Evolutionary conservation across 2,329 filamentous ascomycete genomes (phyloP).

Genomic region (Fusarium solani-melongenae): DNA sequence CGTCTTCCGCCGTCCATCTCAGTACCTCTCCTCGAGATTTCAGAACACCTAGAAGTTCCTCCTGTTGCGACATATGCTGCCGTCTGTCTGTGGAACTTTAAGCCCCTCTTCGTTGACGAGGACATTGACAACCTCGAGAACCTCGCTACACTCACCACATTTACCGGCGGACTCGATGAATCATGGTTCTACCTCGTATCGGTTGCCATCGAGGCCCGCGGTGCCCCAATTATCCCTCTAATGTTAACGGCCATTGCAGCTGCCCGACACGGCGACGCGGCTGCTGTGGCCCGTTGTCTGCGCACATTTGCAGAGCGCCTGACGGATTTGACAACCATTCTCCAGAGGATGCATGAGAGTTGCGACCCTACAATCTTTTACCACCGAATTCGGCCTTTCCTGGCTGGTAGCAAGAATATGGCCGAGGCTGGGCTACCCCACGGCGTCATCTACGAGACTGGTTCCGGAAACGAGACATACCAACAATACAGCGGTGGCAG

Average conservation of each 20-base stretch:
- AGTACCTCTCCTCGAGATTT: constrained; percentile 82
- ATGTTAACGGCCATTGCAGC: constrained; percentile 91
- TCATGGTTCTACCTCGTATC: constrained; percentile 99
- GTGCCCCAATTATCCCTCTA: constrained; percentile 84
- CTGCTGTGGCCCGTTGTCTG: constrained; percentile 81
- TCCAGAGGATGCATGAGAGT: constrained; percentile 93
- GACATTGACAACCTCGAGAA: constrained; percentile 87
- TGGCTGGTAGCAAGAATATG: constrained; percentile 99
- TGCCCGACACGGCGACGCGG: constrained; percentile 75
- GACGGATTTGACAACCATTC: constrained; percentile 81
- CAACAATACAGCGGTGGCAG: constrained; percentile 92
- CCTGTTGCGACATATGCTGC: constrained; percentile 95
- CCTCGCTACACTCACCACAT: constrained; percentile 86
- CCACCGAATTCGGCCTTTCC: constrained; percentile 92
- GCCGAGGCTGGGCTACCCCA: constrained; percentile 88
- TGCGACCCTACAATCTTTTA: constrained; percentile 97
- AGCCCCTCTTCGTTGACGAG: constrained; percentile 87
- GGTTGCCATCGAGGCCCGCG: constrained; percentile 93
- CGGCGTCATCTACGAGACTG: constrained; percentile 89
- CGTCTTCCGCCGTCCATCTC: constrained; percentile 84
- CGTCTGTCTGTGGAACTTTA: constrained; percentile 96
- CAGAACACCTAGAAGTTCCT: constrained; percentile 82
- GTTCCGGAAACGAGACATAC: constrained; percentile 74
- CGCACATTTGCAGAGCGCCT: constrained; percentile 85
- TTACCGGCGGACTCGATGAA: constrained; percentile 94